Evolutionary conservation across 345 rosid species (phyloP).

Genomic region (Citrus mangshanensis): DNA sequence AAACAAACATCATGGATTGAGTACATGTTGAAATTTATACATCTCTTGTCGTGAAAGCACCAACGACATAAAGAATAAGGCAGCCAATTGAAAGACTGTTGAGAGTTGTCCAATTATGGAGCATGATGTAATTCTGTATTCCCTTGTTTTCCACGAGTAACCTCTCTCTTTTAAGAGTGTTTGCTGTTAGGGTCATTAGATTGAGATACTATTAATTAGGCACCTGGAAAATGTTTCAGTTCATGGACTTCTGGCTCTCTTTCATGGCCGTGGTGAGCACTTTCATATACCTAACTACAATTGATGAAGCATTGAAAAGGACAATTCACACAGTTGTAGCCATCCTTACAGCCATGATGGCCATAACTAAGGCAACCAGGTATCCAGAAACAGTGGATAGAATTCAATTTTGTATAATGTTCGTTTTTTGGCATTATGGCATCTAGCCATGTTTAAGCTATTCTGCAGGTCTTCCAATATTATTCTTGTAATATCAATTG

Average conservation of each 20-base stretch:
- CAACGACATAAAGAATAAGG: not conserved
- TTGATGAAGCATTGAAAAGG: slow-evolving; percentile 71
- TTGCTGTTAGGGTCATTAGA: not conserved
- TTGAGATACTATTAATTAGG: slow-evolving; percentile 20
- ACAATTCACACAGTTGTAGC: slow-evolving; percentile 77
- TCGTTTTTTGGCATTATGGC: not conserved
- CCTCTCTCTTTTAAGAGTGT: not conserved
- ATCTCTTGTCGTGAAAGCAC: not conserved
- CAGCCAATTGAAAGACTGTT: not conserved
- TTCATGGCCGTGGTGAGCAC: slow-evolving; percentile 97
- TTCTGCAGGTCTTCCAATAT: slow-evolving; percentile 71
- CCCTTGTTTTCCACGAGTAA: not conserved
- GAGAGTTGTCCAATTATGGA: slow-evolving; percentile 1
- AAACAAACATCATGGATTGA: not conserved
- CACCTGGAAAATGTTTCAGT: slow-evolving; percentile 50
- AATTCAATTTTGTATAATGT: slow-evolving; percentile 19
- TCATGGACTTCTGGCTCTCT: slow-evolving; percentile 99
- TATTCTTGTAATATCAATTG: slow-evolving; percentile 80
- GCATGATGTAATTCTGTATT: not conserved
- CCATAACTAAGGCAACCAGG: slow-evolving; percentile 96
- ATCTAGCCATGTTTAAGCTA: slow-evolving; percentile 1
- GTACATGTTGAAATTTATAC: not conserved
- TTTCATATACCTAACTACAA: slow-evolving; percentile 69
- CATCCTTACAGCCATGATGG: slow-evolving; percentile 88
- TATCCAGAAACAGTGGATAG: slow-evolving; percentile 20